Conservation (phyloP, 768 basidiomycete species). For the Hypsizygus marmoreus region DNA sequence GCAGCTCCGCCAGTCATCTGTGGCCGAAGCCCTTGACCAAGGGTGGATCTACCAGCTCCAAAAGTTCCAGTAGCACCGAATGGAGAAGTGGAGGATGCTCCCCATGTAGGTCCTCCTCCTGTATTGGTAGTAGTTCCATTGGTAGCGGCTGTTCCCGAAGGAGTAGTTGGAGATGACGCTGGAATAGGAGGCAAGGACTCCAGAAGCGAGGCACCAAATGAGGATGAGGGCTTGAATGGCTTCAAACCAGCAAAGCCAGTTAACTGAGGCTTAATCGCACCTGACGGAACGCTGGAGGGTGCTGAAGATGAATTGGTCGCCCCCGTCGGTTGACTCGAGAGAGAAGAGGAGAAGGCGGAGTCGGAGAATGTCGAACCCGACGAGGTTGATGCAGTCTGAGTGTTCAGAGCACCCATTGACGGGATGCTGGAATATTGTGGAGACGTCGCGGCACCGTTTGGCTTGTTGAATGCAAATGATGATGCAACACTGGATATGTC, state of each 20-base stretch:
- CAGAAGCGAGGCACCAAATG: conserved; percentile 75
- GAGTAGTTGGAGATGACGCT: conserved; percentile 53
- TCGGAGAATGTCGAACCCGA: conserved; percentile 49
- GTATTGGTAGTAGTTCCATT: conserved; percentile 15
- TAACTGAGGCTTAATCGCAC: conserved; percentile 43
- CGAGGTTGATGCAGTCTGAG: conserved; percentile 37
- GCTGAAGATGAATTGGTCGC: conserved; percentile 28
- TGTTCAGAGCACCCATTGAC: conserved; percentile 22
- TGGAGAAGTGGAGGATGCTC: conserved; percentile 32
- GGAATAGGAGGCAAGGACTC: conserved; percentile 77
- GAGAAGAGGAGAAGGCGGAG: conserved; percentile 46
- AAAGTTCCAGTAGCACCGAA: conserved; percentile 41
- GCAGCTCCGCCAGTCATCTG: conserved; percentile 66
- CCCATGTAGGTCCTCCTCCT: conserved; percentile 13
- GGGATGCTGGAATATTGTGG: conserved; percentile 15
- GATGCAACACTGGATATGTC: conserved; percentile 74
- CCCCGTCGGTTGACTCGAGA: conserved; percentile 56
- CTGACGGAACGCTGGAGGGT: conserved; percentile 28
- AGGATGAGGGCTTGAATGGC: conserved; percentile 81
- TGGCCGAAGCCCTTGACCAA: conserved; percentile 58
- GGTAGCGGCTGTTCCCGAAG: conserved; percentile 36
- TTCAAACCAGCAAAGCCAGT: conserved; percentile 66
- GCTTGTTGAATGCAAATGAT: conserved; percentile 57
- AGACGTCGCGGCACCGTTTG: conserved; percentile 20
- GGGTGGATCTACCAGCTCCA: conserved; percentile 31